Evolutionary conservation across 2,329 filamentous ascomycete species (phyloP), one percentile per base, ranked within the genome.

Genomic region (Madurella fahalii): DNA sequence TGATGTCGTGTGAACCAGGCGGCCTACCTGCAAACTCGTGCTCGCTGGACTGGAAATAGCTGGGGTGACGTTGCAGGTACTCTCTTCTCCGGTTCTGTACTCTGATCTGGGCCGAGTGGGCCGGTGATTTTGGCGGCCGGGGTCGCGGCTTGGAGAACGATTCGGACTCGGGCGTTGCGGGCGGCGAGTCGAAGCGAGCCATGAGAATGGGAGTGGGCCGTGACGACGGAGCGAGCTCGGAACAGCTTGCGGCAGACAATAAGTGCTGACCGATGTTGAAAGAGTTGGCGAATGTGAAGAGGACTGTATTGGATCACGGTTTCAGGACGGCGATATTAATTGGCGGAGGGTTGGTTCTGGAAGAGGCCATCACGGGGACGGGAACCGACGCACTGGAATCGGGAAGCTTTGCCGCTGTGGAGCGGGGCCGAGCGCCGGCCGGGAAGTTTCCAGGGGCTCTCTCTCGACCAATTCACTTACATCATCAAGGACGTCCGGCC

Each of bases 51-150:
- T 69, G 60, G 67, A 93, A 87, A 72, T 95, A 95, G 51, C 82
- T 79, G 2, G 86, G 85, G 66, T 93, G 81, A 4, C 81, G 75
- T 57, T 86, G 81, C 20, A 95, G 77, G 66, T 90, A 95, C 64
- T 86, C 84, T 61, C 88, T 86, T 13, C 90, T 82, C 48, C 90
- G 80, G 71, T 95, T 95, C 71, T 88, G 90, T 25, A 82, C 73
- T 34, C 77, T 74, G 47, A 90, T 79, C 46, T 74, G 74, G 4
- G 71, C 72, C 4, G 66, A 58, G 45, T 72, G 69, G 20, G 71
- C 66, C 1, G 73, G 69, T 1, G 78, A 74, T 55, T 67, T 74
- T 1, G 71, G 70, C 1, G 71, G 71, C 18, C 78, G 72, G 5
- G 78, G 78, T 9, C 69, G 68, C 0, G 77, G 77, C 56, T 66